Evolutionary conservation across 805 yeast species (phyloP), one percentile per base, ranked within the genome.

Genomic region (Candida sanyiensis): DNA sequence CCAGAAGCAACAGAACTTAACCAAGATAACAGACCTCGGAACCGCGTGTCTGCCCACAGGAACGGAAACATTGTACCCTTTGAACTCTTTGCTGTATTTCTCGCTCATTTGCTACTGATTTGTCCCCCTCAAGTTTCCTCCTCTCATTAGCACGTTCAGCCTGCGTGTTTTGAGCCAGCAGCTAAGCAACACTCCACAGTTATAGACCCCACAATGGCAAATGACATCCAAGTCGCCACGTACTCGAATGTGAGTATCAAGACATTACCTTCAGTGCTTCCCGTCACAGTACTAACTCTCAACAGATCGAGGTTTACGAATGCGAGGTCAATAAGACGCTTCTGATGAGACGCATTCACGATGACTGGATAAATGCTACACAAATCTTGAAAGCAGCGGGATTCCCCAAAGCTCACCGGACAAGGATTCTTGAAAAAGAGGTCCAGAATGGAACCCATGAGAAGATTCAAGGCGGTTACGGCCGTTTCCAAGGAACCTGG

Each of bases 301-400:
- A 19, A 7, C 26, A 49, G 53, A 49, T 52, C 32, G 58, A 54
- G 24, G 59, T 55, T n/a, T 55, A 52, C 32, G 59, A 55, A 37
- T 55, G 58, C 27, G 32, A 45, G 7, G 47, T 54, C 18, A 56
- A 48, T 12, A 54, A 47, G 18, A 50, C 49, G 2, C 52, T 56
- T 2, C 37, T 55, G n/a, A 93, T 93, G 97, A 75, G 97, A 51
- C 70, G 97, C 42, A 80, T 85, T 44, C 70, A 73, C 35, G 98
- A 93, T 58, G 84, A 89, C 50, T 93, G 97, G 97, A 87, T 93
- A 39, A 84, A 84, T 55, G 87, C 88, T 17, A 84, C 94, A 1
- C 95, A 84, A 56, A 80, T 83, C 26, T 65, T 84, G 49, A 83
- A 84, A 56, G 77, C 83, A 43, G 88, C 89, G 26, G 76, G 80